Conservation (phyloP, 225 moss, liverwort and hornwort genomes). For the Antitrichia curtipendula region DNA sequence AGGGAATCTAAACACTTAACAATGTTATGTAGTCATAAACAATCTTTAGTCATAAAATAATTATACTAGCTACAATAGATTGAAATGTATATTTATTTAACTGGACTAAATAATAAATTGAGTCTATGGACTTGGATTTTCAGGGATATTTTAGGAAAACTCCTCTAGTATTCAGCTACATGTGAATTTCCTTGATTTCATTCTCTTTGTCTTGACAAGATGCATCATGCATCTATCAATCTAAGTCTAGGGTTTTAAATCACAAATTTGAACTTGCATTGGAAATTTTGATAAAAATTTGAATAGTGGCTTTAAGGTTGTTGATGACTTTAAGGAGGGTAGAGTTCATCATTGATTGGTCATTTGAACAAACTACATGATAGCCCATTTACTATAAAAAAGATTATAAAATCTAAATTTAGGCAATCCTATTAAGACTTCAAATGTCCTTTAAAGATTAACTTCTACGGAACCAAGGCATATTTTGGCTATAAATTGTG, state of each 20-base stretch:
- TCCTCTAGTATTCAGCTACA: background rate
- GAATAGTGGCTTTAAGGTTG: background rate
- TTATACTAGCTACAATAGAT: background rate
- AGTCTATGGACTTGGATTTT: fast-evolving
- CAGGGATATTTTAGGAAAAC: fast-evolving
- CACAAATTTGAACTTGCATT: background rate
- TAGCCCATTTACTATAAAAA: background rate
- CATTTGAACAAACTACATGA: background rate
- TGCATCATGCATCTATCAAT: background rate
- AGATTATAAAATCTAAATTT: background rate
- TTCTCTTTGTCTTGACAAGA: background rate
- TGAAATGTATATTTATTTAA: background rate
- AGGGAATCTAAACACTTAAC: background rate
- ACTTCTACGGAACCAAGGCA: too few relatives aligned
- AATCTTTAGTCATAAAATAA: background rate
- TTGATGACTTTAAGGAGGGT: fast-evolving
- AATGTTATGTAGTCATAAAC: background rate
- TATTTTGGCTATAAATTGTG: too few relatives aligned
- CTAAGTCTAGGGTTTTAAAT: background rate
- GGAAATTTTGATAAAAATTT: background rate
- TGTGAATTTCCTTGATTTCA: background rate
- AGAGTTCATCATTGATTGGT: background rate
- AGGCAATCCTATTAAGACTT: fast-evolving
- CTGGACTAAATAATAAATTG: fast-evolving
- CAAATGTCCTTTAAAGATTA: background rate